Percentiles rank a stretch among this genome's conserved stretches.
Conservation (phyloP, 2,329 filamentous ascomycete genomes). For the Ustilaginoidea virens region DNA sequence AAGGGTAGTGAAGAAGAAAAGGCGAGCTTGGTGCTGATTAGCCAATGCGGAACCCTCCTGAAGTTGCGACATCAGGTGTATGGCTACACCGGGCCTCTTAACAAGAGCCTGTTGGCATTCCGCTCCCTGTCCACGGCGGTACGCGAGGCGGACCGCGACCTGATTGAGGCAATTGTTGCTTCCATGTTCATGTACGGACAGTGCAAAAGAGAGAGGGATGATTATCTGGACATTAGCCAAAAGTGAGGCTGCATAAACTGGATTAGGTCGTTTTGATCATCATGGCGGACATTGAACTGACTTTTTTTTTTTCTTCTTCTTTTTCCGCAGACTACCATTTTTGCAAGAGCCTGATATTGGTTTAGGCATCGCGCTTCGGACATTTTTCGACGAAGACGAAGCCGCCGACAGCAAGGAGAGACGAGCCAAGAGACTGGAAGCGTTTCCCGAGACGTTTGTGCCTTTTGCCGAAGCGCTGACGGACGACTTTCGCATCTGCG, state of each 20-base stretch:
- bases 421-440: conserved; percentile 27
- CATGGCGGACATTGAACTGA: conserved; percentile 7
- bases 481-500: conserved; percentile 44
- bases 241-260: conserved; percentile 31
- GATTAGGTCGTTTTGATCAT: neutral
- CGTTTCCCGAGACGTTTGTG: conserved; percentile 38
- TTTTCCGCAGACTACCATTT: conserved; percentile 43
- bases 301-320: neutral
- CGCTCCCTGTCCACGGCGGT: conserved; percentile 70
- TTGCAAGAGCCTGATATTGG: conserved; percentile 55
- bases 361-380: conserved; percentile 66
- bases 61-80: conserved; percentile 70
- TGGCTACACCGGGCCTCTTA: conserved; percentile 88
- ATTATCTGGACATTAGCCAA: conserved; percentile 53
- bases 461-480: conserved; percentile 41
- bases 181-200: conserved; percentile 72
- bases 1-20: conserved; percentile 56
- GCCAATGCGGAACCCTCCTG: conserved; percentile 69
- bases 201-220: conserved; percentile 52
- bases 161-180: conserved; percentile 69
- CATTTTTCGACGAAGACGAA: conserved; percentile 59
- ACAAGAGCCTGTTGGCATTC: conserved; percentile 76
- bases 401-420: conserved; percentile 35
- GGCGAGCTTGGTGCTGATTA: conserved; percentile 64
- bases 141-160: conserved; percentile 62